A percentile compares a stretch with the other conserved stretches of the same genome.
Conservation (phyloP, 2,329 filamentous ascomycete species). For the Teratosphaeria destructans region DNA sequence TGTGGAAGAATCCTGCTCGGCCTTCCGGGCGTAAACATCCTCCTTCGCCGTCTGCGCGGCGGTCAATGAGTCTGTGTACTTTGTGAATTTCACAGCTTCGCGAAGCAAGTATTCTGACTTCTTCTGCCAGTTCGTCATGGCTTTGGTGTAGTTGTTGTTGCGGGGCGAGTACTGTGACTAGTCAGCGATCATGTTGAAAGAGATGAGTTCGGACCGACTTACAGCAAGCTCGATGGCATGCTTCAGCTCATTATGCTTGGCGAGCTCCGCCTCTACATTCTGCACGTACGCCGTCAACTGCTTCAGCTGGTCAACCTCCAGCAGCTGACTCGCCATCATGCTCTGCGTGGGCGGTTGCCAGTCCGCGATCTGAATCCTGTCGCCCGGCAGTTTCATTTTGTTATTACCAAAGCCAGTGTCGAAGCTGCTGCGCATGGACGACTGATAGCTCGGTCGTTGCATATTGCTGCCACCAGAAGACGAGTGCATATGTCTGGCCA, state of each 20-base stretch:
- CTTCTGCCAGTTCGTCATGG: conserved; percentile 94
- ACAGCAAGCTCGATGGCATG: conserved; percentile 74
- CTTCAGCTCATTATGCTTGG: conserved; percentile 78
- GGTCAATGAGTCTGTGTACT: conserved; percentile 78
- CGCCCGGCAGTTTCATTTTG: conserved; percentile 64
- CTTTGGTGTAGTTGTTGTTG: conserved; percentile 67
- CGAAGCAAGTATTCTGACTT: conserved; percentile 85
- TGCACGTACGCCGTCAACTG: conserved; percentile 69
- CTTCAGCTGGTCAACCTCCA: conserved; percentile 71
- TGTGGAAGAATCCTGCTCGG: not conserved
- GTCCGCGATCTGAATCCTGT: conserved; percentile 72
- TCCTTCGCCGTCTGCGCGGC: conserved; percentile 59
- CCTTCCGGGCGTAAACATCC: conserved; percentile 43
- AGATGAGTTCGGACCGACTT: conserved; percentile 23
- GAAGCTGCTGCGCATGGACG: conserved; percentile 49
- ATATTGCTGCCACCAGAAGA: conserved; percentile 11
- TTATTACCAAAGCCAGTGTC: conserved; percentile 40
- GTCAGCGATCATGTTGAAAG: not conserved
- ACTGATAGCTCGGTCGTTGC: conserved; percentile 25
- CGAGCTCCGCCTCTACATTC: conserved; percentile 74
- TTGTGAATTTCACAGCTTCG: conserved; percentile 94
- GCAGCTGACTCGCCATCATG: conserved; percentile 69
- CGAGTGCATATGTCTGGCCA: conserved; percentile 12
- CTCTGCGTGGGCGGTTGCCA: conserved; percentile 86
- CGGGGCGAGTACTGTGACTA: conserved; percentile 61